These are phyloP conservation scores for Erythrophleum fordii DNA, from an alignment of 306 rosid genomes.

Conservation along the genomic window DNA sequence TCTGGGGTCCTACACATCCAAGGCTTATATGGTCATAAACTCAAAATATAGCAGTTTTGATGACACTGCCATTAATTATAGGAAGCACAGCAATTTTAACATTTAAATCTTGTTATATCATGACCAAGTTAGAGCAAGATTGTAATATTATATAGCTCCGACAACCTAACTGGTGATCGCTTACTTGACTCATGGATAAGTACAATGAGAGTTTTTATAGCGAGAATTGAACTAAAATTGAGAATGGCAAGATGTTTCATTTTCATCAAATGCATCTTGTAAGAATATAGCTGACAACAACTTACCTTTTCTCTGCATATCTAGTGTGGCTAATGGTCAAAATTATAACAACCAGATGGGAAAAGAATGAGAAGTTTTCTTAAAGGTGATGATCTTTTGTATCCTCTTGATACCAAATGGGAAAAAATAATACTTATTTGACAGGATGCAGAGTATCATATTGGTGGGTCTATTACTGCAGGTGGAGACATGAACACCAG, in stretches of 20 bases:
- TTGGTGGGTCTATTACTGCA: neutral
- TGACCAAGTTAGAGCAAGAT: neutral
- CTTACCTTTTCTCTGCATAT: neutral
- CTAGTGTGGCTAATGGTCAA: neutral
- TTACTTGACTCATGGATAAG: neutral
- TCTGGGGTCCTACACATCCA: slow-evolving; percentile 64
- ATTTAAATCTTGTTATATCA: neutral
- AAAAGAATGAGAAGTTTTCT: neutral
- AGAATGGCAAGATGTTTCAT: neutral
- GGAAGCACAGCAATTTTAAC: neutral
- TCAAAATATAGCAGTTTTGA: neutral
- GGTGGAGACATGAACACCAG: neutral
- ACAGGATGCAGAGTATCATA: neutral
- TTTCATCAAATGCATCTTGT: slow-evolving; percentile 1
- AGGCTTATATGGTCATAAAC: neutral
- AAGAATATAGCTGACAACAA: slow-evolving; percentile 11
- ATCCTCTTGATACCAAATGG: neutral
- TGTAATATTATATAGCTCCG: neutral
- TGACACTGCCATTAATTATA: neutral
- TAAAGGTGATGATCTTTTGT: neutral
- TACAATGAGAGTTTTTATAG: neutral
- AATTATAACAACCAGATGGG: neutral
- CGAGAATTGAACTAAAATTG: neutral
- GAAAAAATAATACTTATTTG: neutral
- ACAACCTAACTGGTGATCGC: neutral